Evolutionary conservation across 1,139 yeast genomes (phyloP).

Genomic region (Suhomyces yuchorum): DNA sequence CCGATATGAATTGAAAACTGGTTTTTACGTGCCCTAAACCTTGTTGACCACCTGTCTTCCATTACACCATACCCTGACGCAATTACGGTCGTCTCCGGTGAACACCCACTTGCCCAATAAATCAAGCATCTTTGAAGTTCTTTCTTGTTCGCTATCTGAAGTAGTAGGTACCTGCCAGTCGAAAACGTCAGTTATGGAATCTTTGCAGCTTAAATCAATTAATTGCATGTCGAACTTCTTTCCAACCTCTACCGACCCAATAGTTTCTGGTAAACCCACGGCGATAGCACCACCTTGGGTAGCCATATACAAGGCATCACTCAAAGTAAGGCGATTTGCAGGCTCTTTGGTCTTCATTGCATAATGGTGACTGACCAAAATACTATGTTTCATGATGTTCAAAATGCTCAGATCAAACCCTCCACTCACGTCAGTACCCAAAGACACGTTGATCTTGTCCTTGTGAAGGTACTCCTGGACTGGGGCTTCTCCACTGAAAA

Average conservation of each 20-base stretch:
- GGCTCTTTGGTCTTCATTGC: slow-evolving; percentile 56
- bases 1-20: neutral
- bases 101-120: slow-evolving; percentile 90
- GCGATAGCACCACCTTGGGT: slow-evolving; percentile 91
- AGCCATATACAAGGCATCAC: slow-evolving; percentile 77
- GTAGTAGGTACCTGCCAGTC: slow-evolving; percentile 56
- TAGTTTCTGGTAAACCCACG: slow-evolving; percentile 53
- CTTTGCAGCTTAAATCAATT: slow-evolving; percentile 55
- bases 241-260: slow-evolving; percentile 77
- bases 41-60: slow-evolving; percentile 64
- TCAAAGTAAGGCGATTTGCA: slow-evolving; percentile 57
- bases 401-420: slow-evolving; percentile 84
- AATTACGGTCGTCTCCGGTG: slow-evolving; percentile 91
- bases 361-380: slow-evolving; percentile 80
- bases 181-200: slow-evolving; percentile 72
- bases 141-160: slow-evolving; percentile 14
- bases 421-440: slow-evolving; percentile 93
- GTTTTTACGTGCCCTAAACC: slow-evolving; percentile 4
- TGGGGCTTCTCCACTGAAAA: slow-evolving; percentile 91
- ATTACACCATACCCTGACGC: slow-evolving; percentile 76
- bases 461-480: slow-evolving; percentile 65
- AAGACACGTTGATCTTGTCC: slow-evolving; percentile 69
- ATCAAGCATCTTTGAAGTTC: slow-evolving; percentile 43
- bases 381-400: slow-evolving; percentile 73
- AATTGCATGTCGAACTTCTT: slow-evolving; percentile 85